These are phyloP conservation scores for Camellia lanceoleosa DNA, from an alignment of 148 eudicot species.

Conservation along the genomic window DNA sequence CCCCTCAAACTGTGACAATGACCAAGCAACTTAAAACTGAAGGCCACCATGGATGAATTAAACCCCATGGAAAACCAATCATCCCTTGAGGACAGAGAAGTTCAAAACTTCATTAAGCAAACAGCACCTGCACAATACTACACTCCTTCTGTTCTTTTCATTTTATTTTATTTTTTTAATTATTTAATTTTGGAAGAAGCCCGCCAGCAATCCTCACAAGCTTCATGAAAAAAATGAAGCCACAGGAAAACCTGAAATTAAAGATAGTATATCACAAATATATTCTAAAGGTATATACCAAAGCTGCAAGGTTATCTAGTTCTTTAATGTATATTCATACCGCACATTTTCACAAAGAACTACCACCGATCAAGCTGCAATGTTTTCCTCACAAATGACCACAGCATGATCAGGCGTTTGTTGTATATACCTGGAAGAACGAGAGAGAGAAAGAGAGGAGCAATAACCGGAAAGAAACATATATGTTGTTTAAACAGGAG, in stretches of 20 bases:
- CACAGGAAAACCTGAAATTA: slow-evolving; percentile 21
- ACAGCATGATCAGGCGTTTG: slow-evolving; percentile 46
- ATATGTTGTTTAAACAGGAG: slow-evolving; percentile 1
- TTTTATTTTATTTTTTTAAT: not conserved
- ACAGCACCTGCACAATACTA: slow-evolving; percentile 14
- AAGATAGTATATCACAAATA: not conserved
- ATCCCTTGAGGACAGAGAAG: not conserved
- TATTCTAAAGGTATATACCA: not conserved
- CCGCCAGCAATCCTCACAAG: slow-evolving; percentile 18
- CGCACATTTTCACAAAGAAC: slow-evolving; percentile 36
- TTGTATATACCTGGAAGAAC: slow-evolving; percentile 25
- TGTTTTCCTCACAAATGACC: slow-evolving; percentile 17
- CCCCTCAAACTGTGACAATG: not conserved
- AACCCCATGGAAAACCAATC: not conserved
- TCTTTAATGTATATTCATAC: slow-evolving; percentile 20
- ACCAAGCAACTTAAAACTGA: not conserved
- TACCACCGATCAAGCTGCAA: slow-evolving; percentile 46
- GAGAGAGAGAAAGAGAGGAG: not conserved
- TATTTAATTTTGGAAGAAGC: slow-evolving; percentile 15
- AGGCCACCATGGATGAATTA: not conserved
- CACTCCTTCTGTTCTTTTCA: not conserved
- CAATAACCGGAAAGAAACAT: not conserved
- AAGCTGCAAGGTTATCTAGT: not conserved
- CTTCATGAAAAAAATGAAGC: slow-evolving; percentile 15
- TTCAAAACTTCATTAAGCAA: not conserved